Base-by-base conservation (phyloP, 768 basidiomycete species). In the Amylocystis lapponica region DNA sequence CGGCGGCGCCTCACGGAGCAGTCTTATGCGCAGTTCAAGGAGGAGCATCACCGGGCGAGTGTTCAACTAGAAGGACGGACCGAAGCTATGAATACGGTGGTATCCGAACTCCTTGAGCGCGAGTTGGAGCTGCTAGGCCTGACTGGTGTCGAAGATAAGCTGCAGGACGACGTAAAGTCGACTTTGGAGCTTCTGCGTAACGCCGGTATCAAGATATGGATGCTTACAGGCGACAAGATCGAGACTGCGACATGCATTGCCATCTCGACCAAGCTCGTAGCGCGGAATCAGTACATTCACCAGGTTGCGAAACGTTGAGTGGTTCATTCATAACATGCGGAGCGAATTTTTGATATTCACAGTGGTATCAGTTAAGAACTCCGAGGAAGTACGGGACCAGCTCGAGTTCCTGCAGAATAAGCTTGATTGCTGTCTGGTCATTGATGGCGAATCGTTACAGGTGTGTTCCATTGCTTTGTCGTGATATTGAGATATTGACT, bases 181-280 rank as follows among this genome's bases (percentile, higher is more conserved):
- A 96, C 96, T 2, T 66, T 99, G 45, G 96, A 98, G 65, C 59
- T 98, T 40, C 63, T 99, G 50, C 70, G 94, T 52, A 98, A 98
- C 60, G 96, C 95, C 0, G 95, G 95, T 4, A 82, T 99, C 65
- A 96, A 89, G 74, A 98, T 99, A 46, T 99, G 96, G 96, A 98
- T 98, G 96, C 71, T 98, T 55, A 99, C 96, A 0, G 95, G 96
- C 1, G 96, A 99, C 65, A 99, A 98, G 70, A 91, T 98, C 38
- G 96, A 99, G 70, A 99, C 96, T 3, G 96, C 96, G 4, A 84
- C 94, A 27, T 95, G 93, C 64, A 99, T 99, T 57, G 94, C 95
- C 4, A 92, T 98, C 50, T 96, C 93, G 27, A 96, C 90, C 6
- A 98, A 98, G 61, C 69, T 98, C 39, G 96, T 98, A 7, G 85